Conservation (phyloP, 2,329 filamentous ascomycete genomes). For the Coniochaeta sp. region DNA sequence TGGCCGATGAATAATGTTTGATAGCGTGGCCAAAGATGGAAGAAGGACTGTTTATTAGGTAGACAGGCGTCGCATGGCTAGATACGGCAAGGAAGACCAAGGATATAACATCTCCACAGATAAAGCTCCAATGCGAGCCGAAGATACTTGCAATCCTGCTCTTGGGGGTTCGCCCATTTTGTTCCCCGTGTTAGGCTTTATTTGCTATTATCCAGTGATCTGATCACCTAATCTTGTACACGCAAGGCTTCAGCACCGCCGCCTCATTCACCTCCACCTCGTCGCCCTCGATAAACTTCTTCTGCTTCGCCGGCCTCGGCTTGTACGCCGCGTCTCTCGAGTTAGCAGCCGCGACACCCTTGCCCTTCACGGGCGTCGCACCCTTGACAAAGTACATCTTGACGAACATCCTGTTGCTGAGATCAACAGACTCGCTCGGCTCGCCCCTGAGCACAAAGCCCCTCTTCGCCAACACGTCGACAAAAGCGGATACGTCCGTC, state of each 20-base stretch:
- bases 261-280: slow-evolving; percentile 58
- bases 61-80: neutral
- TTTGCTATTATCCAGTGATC: slow-evolving; percentile 5
- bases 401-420: slow-evolving; percentile 97
- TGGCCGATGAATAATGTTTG: neutral
- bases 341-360: slow-evolving; percentile 53
- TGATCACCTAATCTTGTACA: slow-evolving; percentile 78
- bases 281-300: slow-evolving; percentile 48
- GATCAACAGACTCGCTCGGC: slow-evolving; percentile 57
- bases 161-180: neutral
- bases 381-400: slow-evolving; percentile 91
- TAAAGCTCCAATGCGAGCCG: neutral
- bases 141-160: neutral
- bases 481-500: slow-evolving; percentile 81
- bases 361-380: slow-evolving; percentile 67
- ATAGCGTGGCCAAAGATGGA: neutral
- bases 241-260: slow-evolving; percentile 78
- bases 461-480: slow-evolving; percentile 70
- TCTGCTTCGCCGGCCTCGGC: slow-evolving; percentile 46
- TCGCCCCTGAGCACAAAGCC: slow-evolving; percentile 78
- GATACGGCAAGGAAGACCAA: neutral
- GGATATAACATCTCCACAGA: slow-evolving; percentile 4
- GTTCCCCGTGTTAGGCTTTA: neutral
- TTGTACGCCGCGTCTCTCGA: slow-evolving; percentile 21
- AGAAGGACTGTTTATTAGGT: neutral